Evolutionary conservation across 345 rosid species (phyloP), one percentile per base, ranked within the genome.

Genomic region (Streptanthus diversifolius): DNA sequence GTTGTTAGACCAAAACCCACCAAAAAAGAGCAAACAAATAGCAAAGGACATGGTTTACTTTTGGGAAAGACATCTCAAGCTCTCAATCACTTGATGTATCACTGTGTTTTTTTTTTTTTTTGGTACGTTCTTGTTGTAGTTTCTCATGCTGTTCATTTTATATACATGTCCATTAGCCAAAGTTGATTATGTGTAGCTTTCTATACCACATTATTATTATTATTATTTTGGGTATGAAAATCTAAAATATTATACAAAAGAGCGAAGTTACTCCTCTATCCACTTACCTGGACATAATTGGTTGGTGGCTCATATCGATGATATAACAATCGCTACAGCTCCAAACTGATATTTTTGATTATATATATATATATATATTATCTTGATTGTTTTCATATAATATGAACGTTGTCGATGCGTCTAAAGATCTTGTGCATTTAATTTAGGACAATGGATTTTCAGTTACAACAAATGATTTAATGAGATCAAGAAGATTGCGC

Each of bases 71-170:
- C 37, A n/a, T 53, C 13, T 43, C 55, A 40, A 10, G 35, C 12
- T 39, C 27, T 66, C 19, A 37, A 57, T 58, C 22, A 58, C 19
- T 49, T 24, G 18, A 48, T 27, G 41, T 54, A 74, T 19, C 19
- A 55, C 72, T 66, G 60, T 66, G 66, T 39, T 27, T 18, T 35
- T 15, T 56, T 67, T 74, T 15, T 35, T 27, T 49, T 48, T 67
- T 49, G 78, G 68, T 67, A 22, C 8, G 73, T 67, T 75, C 63
- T 75, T 21, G 14, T 67, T 75, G 78, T 67, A 73, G 63, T 55
- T 15, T 66, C 22, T 57, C 52, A 13, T 66, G 36, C 41, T 48
- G 37, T 57, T 21, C 27, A 37, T 29, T 29, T 15, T 11, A 58
- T 29, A n/a, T 67, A 22, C 45, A 40, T 40, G 68, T 67, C 68